A percentile compares a stretch with the other conserved stretches of the same genome.
Conservation (phyloP, 2,329 filamentous ascomycete genomes). For the Neospermospora avenae region DNA sequence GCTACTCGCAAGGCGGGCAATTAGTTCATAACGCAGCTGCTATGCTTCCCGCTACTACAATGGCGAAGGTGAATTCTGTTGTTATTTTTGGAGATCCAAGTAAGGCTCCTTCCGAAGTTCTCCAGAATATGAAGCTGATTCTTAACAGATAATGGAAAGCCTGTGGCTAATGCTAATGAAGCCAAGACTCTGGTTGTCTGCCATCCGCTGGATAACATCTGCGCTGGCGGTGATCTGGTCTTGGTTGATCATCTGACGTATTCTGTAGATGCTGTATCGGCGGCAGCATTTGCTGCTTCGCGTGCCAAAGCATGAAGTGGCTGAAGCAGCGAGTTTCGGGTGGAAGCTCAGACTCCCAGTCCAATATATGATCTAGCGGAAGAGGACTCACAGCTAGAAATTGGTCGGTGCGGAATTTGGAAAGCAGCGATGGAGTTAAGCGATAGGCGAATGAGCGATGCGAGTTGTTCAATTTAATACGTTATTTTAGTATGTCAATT, state of each 20-base stretch:
- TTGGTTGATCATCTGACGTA: slow-evolving; percentile 21
- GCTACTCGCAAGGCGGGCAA: slow-evolving; percentile 28
- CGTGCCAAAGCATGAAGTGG: neutral
- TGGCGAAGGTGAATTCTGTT: slow-evolving; percentile 25
- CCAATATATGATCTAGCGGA: too few species aligned
- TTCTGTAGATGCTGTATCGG: slow-evolving; percentile 7
- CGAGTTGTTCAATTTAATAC: too few species aligned
- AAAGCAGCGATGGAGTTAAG: neutral
- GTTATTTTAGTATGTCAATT: too few species aligned
- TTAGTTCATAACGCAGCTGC: slow-evolving; percentile 30
- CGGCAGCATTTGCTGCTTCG: slow-evolving; percentile 12
- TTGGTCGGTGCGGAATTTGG: neutral
- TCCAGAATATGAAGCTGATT: neutral
- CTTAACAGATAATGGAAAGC: slow-evolving; percentile 12
- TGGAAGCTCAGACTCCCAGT: too few species aligned
- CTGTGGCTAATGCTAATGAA: slow-evolving; percentile 14
- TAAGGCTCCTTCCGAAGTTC: neutral
- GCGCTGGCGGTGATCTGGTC: slow-evolving; percentile 18
- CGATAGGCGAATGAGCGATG: too few species aligned
- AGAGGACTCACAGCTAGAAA: too few species aligned
- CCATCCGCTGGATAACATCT: slow-evolving; percentile 28
- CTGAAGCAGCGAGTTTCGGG: too few species aligned
- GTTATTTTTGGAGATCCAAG: slow-evolving; percentile 31
- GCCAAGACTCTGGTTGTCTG: slow-evolving; percentile 25
- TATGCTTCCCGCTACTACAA: slow-evolving; percentile 15